Conservation (phyloP, 2,329 filamentous ascomycete species). For the Arthrobotrys conoides region DNA sequence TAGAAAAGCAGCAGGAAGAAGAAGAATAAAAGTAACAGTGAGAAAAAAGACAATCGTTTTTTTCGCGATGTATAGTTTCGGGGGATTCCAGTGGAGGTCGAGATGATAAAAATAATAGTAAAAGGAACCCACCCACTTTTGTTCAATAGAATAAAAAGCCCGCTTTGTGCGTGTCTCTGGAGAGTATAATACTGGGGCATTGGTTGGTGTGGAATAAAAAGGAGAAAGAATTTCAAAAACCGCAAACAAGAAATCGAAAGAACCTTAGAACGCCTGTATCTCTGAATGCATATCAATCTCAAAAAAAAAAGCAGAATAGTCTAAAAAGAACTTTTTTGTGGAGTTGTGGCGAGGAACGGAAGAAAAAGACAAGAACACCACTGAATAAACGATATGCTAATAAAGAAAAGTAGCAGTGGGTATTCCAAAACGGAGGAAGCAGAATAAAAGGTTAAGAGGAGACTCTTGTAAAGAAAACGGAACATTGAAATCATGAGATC, state of each 20-base stretch:
- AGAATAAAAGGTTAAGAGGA: constrained; percentile 41
- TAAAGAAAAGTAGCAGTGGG: constrained; percentile 50
- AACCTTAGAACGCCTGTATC: constrained; percentile 58
- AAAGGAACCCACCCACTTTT: constrained; percentile 20
- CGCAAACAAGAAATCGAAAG: constrained; percentile 9
- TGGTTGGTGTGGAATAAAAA: constrained; percentile 1
- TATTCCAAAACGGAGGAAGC: constrained; percentile 55
- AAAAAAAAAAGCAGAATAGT: constrained; percentile 46
- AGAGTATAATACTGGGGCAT: constrained; percentile 31
- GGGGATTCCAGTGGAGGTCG: constrained; percentile 34
- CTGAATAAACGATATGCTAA: constrained; percentile 57
- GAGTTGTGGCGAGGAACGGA: constrained; percentile 32
- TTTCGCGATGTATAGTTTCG: constrained; percentile 14
- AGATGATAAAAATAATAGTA: constrained; percentile 5
- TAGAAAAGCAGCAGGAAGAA: constrained; percentile 10
- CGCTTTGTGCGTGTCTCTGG: constrained; percentile 1
- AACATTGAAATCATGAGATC: constrained; percentile 53
- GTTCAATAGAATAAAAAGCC: constrained; percentile 16
- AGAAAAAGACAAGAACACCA: constrained; percentile 47
- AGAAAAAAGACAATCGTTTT: constrained; percentile 31
- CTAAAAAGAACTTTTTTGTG: constrained; percentile 57
- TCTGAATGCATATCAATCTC: constrained; percentile 57
- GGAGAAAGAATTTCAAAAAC: constrained; percentile 19
- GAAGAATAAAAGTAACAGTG: constrained; percentile 3
- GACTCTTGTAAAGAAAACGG: constrained; percentile 32